Evolutionary conservation across 2,329 filamentous ascomycete species (phyloP).

Genomic region (Mycosphaerella arachidis): DNA sequence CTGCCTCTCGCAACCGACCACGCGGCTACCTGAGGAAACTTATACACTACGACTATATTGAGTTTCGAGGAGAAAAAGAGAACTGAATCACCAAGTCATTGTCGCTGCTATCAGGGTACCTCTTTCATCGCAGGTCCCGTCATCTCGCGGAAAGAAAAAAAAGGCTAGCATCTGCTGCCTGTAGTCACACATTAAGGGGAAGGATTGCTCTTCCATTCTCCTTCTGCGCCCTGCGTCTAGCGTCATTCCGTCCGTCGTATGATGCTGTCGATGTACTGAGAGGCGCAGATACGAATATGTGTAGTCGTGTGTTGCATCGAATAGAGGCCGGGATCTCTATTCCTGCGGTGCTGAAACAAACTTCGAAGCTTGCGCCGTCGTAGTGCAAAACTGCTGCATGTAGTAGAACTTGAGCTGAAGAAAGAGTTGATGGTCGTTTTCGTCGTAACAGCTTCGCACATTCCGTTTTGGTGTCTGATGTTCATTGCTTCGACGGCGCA

Average conservation of each 20-base stretch:
- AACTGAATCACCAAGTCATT: background rate
- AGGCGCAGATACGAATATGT: background rate
- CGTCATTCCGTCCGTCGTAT: background rate
- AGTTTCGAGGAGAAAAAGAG: background rate
- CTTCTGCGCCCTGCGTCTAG: background rate
- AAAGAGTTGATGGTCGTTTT: constrained; percentile 18
- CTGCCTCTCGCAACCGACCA: background rate
- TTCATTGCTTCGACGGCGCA: constrained; percentile 14
- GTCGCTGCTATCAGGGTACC: constrained; percentile 1
- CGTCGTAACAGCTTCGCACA: constrained; percentile 21
- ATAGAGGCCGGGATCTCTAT: background rate
- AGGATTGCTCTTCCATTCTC: constrained; percentile 5
- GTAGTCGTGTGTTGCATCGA: background rate
- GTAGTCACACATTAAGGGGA: background rate
- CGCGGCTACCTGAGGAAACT: background rate
- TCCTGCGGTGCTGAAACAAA: constrained; percentile 2
- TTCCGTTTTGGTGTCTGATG: constrained; percentile 5
- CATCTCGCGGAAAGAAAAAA: background rate
- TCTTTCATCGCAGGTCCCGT: background rate
- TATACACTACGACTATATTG: constrained; percentile 6
- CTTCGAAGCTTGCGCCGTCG: constrained; percentile 9
- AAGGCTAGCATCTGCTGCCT: background rate
- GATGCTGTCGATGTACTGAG: constrained; percentile 4
- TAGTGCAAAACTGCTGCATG: constrained; percentile 10
- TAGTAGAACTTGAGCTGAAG: constrained; percentile 11